These are phyloP conservation scores for Diaporthe citrichinensis DNA, from an alignment of 2,329 filamentous ascomycete species.

Conservation along the genomic window DNA sequence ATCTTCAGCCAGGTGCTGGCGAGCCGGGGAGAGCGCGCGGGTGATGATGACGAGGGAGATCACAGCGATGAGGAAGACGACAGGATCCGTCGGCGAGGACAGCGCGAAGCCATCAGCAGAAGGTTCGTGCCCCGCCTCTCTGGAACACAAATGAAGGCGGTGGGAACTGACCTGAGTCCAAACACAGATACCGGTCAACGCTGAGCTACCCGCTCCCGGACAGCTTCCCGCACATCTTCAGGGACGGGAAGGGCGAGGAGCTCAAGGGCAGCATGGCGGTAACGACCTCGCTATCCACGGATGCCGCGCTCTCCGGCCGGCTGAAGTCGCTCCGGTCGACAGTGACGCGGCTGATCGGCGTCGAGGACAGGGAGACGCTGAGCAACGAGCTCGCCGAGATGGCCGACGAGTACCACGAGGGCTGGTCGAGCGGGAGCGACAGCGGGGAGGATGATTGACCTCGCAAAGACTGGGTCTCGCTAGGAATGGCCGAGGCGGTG, in stretches of 20 bases:
- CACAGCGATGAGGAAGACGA: slow-evolving; percentile 47
- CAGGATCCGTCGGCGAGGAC: slow-evolving; percentile 44
- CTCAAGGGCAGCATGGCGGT: slow-evolving; percentile 61
- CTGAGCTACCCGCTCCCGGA: slow-evolving; percentile 83
- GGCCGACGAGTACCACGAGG: slow-evolving; percentile 89
- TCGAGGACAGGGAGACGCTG: slow-evolving; percentile 89
- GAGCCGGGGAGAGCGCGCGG: slow-evolving; percentile 50
- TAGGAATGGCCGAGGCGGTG: not conserved
- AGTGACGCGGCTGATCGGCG: slow-evolving; percentile 72
- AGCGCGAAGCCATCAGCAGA: slow-evolving; percentile 49
- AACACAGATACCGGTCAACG: slow-evolving; percentile 63
- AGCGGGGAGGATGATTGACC: slow-evolving; percentile 72
- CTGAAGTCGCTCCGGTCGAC: slow-evolving; percentile 77
- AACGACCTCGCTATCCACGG: slow-evolving; percentile 77
- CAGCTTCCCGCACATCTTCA: slow-evolving; percentile 86
- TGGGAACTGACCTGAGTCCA: slow-evolving; percentile 39
- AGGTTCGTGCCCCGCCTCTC: not conserved
- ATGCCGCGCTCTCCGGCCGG: slow-evolving; percentile 78
- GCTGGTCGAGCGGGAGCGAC: slow-evolving; percentile 85
- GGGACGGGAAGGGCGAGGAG: slow-evolving; percentile 54
- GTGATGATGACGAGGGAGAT: slow-evolving; percentile 45
- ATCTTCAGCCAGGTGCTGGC: slow-evolving; percentile 60
- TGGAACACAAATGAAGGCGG: too few relatives aligned
- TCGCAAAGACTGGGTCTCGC: not conserved
- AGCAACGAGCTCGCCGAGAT: slow-evolving; percentile 85